Base-by-base conservation (phyloP, 78 protist genomes). In the Dictyostelium purpureum region DNA sequence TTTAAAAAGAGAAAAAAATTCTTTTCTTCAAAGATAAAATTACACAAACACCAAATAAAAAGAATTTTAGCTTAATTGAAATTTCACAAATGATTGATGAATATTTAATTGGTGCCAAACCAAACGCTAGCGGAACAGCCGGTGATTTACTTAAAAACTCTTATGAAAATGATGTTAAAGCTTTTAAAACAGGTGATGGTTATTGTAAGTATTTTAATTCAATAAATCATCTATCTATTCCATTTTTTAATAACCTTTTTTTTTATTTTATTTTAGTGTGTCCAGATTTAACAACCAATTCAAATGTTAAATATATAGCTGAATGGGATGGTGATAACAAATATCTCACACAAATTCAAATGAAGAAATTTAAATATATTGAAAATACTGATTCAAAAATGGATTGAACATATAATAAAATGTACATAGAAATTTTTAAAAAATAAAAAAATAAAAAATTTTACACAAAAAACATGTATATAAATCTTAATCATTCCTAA, bases 291-390 rank as follows among this genome's bases (percentile, higher is more conserved):
- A 73, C 91, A 85, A 73, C 40, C 6, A 11, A 35, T 6, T 28
- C 2, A 4, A 38, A 47, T 45, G 81, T 85, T 26, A 51, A 45
- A 24, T 70, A 57, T 67, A 33, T 85, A 45, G 43, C 7, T 5
- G 56, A 85, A 18, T 85, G 91, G 91, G 91, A 85, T 54, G 91
- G 91, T 51, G 78, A 85, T 38, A 73, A 57, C 59, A 45, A 70
- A 59, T 26, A 56, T 37, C 12, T 61, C 14, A 21, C 37, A 21
- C 45, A 38, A 26, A 4, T 70, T 6, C 37, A 16, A 56, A 43
- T 85, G 73, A 85, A 85, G 35, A 85, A 47, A 57, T 85, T 85
- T 35, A 85, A 85, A 73, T 70, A 67, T 28, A 45, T 85, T 18
- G 77, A 85, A n/a, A 24, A 35, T 31, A 45, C 18, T 12, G 88